phyloP scores from a whole-genome alignment of 192 early-diverging fungal genomes.

The Piromyces finnis region DNA sequence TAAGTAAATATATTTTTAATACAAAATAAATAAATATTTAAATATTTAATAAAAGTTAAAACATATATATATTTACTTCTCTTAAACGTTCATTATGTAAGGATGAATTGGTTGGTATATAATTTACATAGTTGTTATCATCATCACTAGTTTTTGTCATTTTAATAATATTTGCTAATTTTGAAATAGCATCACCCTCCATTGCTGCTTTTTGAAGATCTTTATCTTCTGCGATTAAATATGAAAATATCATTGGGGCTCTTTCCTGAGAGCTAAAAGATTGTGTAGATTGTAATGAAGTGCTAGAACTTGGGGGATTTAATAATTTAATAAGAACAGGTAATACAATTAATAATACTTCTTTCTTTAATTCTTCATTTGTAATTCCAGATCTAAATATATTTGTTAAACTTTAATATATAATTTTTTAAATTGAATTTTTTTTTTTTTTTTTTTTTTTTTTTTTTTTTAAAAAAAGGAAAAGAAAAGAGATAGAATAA shows the following conservation, averaged over 20 bases:
- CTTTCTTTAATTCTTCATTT: not conserved
- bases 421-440: too few species aligned
- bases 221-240: conserved; percentile 51
- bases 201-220: conserved; percentile 53
- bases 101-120: not conserved
- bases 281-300: not conserved
- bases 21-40: too few species aligned
- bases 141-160: conserved; percentile 15
- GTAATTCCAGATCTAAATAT: not conserved
- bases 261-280: conserved; percentile 32
- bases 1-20: too few species aligned
- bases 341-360: not conserved
- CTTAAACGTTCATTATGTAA: conserved; percentile 37
- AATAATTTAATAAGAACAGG: conserved; percentile 3
- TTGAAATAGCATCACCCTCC: conserved; percentile 53
- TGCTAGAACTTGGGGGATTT: not conserved
- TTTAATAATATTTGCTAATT: conserved; percentile 34
- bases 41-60: not conserved
- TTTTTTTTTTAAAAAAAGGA: too few species aligned
- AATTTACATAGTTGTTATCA: not conserved
- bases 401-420: not conserved
- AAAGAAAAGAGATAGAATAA: too few species aligned
- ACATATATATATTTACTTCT: conserved; percentile 19
- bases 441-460: too few species aligned
- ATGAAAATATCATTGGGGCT: conserved; percentile 44